Conservation (phyloP, 208 protist species). For the Balamuthia mandrillaris region DNA sequence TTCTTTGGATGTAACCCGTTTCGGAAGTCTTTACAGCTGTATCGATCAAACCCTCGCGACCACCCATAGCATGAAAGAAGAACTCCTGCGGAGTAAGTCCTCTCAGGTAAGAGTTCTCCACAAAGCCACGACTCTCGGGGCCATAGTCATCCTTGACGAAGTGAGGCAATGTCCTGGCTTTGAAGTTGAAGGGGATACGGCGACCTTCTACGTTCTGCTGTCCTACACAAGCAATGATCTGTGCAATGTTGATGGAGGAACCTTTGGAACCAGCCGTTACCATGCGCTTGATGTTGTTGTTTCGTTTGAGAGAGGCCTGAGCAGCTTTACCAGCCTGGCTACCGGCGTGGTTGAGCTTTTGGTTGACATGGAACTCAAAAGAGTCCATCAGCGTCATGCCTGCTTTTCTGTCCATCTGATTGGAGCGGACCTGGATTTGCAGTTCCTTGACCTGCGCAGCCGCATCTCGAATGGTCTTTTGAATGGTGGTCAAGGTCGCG, state of each 20-base stretch:
- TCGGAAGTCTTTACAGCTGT: conserved; percentile 99
- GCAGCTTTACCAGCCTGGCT: conserved; percentile 64
- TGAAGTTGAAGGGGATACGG: conserved; percentile 96
- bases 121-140: conserved; percentile 94
- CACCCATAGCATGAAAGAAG: conserved; percentile 99
- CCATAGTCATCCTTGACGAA: conserved; percentile 97
- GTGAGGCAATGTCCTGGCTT: conserved; percentile 93
- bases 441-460: conserved; percentile 81
- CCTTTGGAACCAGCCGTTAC: conserved; percentile 89
- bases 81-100: conserved; percentile 98
- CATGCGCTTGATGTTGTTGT: conserved; percentile 74
- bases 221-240: conserved; percentile 97
- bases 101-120: conserved; percentile 95
- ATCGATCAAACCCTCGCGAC: conserved; percentile 96
- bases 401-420: conserved; percentile 88
- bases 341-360: conserved; percentile 79
- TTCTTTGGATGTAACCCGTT: conserved; percentile 89
- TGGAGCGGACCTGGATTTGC: conserved; percentile 84
- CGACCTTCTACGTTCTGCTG: conserved; percentile 99
- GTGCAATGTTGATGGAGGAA: conserved; percentile 96
- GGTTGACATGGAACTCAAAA: conserved; percentile 97
- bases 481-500: conserved; percentile 85
- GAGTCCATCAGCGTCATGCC: conserved; percentile 88
- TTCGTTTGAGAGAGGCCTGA: conserved; percentile 39
- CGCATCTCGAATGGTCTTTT: conserved; percentile 75